Evolutionary conservation across 805 yeast species (phyloP).

Genomic region (Naumovozyma baii): DNA sequence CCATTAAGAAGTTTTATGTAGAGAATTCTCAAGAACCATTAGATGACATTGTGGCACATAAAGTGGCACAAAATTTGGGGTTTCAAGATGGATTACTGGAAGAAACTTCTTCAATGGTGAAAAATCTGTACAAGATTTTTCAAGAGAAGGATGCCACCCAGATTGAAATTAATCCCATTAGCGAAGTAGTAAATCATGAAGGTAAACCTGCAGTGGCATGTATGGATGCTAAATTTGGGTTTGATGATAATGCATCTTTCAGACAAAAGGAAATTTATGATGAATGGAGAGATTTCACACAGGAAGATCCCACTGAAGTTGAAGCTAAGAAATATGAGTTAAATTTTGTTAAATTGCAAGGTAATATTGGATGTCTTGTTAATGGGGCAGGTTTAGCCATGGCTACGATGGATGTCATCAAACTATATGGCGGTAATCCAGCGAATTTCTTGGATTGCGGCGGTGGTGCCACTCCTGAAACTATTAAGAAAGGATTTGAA

Average conservation of each 20-base stretch:
- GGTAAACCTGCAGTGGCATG: conserved; percentile 75
- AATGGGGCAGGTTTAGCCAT: conserved; percentile 99
- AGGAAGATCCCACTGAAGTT: conserved; percentile 97
- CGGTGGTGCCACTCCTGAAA: conserved; percentile 99
- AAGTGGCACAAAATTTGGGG: conserved; percentile 73
- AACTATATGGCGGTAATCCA: conserved; percentile 96
- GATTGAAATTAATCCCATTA: conserved; percentile 95
- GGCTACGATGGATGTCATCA: conserved; percentile 99
- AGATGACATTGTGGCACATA: conserved; percentile 61
- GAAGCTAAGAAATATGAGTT: conserved; percentile 82
- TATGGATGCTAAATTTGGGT: conserved; percentile 98
- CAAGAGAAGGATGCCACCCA: conserved; percentile 91
- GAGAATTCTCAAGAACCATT: conserved; percentile 64
- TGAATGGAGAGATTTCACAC: conserved; percentile 92
- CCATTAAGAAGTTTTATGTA: conserved; percentile 80
- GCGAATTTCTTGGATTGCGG: conserved; percentile 99
- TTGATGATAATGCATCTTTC: conserved; percentile 92
- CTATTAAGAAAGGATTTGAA: conserved; percentile 93
- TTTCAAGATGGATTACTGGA: conserved; percentile 67
- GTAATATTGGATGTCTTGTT: conserved; percentile 97
- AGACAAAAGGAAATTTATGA: conserved; percentile 86
- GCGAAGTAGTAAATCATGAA: conserved; percentile 54
- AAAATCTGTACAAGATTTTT: conserved; percentile 83
- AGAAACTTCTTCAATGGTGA: conserved; percentile 80
- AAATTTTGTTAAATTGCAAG: conserved; percentile 95